Evolutionary conservation across 2,329 filamentous ascomycete species (phyloP).

Genomic region (Plectosphaerella cucumerina): DNA sequence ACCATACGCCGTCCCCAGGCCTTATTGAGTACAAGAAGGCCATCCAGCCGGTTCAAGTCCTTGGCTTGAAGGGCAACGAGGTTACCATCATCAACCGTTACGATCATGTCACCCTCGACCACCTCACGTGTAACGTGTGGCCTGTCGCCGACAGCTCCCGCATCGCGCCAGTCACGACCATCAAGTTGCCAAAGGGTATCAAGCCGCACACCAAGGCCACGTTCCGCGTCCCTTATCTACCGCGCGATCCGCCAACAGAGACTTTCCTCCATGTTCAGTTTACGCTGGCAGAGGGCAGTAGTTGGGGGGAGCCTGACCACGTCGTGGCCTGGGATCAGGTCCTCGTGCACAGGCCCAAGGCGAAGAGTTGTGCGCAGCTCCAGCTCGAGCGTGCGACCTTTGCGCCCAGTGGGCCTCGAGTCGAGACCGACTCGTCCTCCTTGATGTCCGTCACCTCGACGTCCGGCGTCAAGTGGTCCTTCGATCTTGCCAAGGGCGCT

Average conservation of each 20-base stretch:
- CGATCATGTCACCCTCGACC: conserved; percentile 48
- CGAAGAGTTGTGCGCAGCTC: not conserved
- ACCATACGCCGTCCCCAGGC: conserved; percentile 48
- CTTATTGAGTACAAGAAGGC: conserved; percentile 53
- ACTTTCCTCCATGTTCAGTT: conserved; percentile 47
- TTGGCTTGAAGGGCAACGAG: conserved; percentile 34
- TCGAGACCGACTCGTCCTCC: not conserved
- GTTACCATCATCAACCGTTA: conserved; percentile 49
- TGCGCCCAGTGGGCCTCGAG: not conserved
- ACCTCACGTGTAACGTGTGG: conserved; percentile 40
- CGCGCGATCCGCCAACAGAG: conserved; percentile 20
- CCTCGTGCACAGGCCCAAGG: conserved; percentile 27
- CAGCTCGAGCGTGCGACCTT: conserved; percentile 14
- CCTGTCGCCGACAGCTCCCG: conserved; percentile 34
- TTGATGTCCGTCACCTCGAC: conserved; percentile 29
- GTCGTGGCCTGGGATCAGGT: conserved; percentile 48
- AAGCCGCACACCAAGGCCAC: conserved; percentile 35
- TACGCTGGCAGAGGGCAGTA: conserved; percentile 32
- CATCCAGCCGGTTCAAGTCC: conserved; percentile 53
- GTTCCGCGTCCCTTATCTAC: conserved; percentile 20
- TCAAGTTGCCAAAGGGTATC: conserved; percentile 39
- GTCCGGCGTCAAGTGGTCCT: conserved; percentile 34
- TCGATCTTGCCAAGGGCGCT: conserved; percentile 37
- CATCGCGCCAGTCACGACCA: conserved; percentile 22
- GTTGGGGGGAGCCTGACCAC: conserved; percentile 49